A percentile compares a stretch with the other conserved stretches of the same genome.
phyloP scores from a whole-genome alignment of 1,284 basidiomycete species.

The Puccinia triticina region DNA sequence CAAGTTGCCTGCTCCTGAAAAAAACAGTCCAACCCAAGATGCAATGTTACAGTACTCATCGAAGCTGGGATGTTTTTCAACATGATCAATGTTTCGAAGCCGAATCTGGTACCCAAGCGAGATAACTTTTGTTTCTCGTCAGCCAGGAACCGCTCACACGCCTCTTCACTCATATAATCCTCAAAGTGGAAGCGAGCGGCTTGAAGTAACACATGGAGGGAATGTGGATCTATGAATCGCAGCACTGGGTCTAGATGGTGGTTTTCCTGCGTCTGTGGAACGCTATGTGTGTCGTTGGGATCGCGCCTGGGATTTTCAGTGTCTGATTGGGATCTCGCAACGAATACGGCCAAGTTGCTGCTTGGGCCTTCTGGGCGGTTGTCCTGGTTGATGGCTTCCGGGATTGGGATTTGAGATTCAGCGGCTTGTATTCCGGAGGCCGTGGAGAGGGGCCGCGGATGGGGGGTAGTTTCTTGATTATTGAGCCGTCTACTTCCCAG shows the following conservation, averaged over 20 bases:
- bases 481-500: neutral
- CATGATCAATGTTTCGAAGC: neutral
- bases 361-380: neutral
- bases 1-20: constrained; percentile 13
- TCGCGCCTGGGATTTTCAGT: neutral
- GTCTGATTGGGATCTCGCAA: neutral
- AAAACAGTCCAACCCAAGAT: constrained; percentile 1
- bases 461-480: neutral
- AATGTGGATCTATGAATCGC: neutral
- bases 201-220: neutral
- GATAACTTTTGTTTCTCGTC: neutral
- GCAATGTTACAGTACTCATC: neutral
- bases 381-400: neutral
- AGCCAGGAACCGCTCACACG: neutral
- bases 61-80: neutral
- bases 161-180: constrained; percentile 10
- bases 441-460: neutral
- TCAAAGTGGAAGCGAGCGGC: constrained; percentile 12
- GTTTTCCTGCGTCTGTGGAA: neutral
- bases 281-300: neutral
- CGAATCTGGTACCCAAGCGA: neutral
- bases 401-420: neutral
- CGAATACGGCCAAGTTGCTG: neutral
- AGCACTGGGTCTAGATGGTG: neutral
- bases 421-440: neutral